These are phyloP conservation scores for Leccinum obscurum DNA, from an alignment of 768 basidiomycete species.

Conservation along the genomic window DNA sequence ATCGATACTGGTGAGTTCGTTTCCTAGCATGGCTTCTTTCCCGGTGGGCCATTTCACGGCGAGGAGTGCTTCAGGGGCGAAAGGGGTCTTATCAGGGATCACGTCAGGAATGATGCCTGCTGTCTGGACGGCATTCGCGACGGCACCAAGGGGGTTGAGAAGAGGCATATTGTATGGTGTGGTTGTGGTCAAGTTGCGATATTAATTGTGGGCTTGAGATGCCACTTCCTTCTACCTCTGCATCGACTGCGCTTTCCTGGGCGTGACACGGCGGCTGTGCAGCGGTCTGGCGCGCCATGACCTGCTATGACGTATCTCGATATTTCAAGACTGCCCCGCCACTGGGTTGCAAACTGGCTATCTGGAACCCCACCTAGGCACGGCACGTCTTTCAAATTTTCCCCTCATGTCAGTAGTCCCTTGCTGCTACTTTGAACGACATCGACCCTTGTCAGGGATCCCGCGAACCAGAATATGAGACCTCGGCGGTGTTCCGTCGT, in stretches of 20 bases:
- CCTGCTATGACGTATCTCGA: too few relatives aligned
- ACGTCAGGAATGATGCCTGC: slow-evolving; percentile 34
- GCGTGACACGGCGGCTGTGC: too few relatives aligned
- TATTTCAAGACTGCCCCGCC: too few relatives aligned
- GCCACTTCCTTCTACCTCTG: too few relatives aligned
- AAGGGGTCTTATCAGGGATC: slow-evolving; percentile 23
- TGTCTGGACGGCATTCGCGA: slow-evolving; percentile 15
- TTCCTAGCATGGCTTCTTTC: slow-evolving; percentile 38
- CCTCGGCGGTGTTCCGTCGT: background rate
- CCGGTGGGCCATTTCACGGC: slow-evolving; percentile 30
- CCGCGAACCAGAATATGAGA: background rate
- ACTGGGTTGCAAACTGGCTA: too few relatives aligned
- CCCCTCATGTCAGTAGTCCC: background rate
- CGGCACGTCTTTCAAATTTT: background rate
- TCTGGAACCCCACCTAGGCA: background rate
- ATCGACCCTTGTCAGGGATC: background rate
- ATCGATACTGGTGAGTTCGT: slow-evolving; percentile 35
- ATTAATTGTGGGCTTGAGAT: too few relatives aligned
- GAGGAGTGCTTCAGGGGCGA: slow-evolving; percentile 31
- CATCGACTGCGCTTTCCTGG: too few relatives aligned
- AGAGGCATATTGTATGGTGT: slow-evolving; percentile 19
- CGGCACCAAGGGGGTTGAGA: slow-evolving; percentile 28
- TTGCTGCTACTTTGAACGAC: background rate
- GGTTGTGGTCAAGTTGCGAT: too few relatives aligned
- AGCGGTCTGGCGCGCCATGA: too few relatives aligned